Conservation (phyloP, 768 basidiomycete genomes). For the Pisolithus orientalis region DNA sequence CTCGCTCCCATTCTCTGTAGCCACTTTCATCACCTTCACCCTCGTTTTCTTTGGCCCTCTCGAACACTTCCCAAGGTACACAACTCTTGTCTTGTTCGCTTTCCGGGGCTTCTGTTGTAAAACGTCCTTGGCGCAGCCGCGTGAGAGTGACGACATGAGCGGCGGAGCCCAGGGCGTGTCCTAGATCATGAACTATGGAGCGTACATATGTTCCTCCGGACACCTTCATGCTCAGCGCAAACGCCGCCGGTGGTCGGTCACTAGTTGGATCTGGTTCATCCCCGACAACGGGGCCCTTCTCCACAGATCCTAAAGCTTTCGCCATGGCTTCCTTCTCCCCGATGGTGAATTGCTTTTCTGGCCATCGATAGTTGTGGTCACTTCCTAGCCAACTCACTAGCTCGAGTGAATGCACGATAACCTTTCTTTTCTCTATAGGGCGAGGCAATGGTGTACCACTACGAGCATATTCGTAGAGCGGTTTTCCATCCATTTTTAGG, state of each 20-base stretch:
- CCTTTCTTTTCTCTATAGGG: slow-evolving; percentile 83
- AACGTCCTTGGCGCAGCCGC: slow-evolving; percentile 85
- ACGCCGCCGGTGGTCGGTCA: slow-evolving; percentile 57
- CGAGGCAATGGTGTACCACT: slow-evolving; percentile 86
- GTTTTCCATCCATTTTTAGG: slow-evolving; percentile 96
- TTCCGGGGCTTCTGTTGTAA: slow-evolving; percentile 42
- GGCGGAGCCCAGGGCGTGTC: slow-evolving; percentile 73
- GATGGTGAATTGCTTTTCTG: slow-evolving; percentile 58
- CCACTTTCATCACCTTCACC: slow-evolving; percentile 63
- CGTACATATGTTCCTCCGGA: slow-evolving; percentile 97
- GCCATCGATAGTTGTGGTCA: slow-evolving; percentile 75
- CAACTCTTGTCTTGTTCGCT: slow-evolving; percentile 54
- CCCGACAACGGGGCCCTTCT: slow-evolving; percentile 31
- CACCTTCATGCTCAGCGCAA: slow-evolving; percentile 87
- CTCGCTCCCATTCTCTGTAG: slow-evolving; percentile 76
- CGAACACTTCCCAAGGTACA: slow-evolving; percentile 71
- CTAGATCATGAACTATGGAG: slow-evolving; percentile 91
- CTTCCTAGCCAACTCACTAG: slow-evolving; percentile 71
- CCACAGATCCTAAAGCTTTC: slow-evolving; percentile 50
- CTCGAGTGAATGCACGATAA: slow-evolving; percentile 76
- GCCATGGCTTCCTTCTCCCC: slow-evolving; percentile 69
- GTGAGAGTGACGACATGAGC: slow-evolving; percentile 92
- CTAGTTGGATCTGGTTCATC: slow-evolving; percentile 27
- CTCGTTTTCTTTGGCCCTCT: slow-evolving; percentile 45
- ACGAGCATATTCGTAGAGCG: slow-evolving; percentile 93